Percentiles rank a stretch among this genome's conserved stretches.
Evolutionary conservation across 2,329 filamentous ascomycete genomes (phyloP).

Genomic region (Botrytis hyacinthi): DNA sequence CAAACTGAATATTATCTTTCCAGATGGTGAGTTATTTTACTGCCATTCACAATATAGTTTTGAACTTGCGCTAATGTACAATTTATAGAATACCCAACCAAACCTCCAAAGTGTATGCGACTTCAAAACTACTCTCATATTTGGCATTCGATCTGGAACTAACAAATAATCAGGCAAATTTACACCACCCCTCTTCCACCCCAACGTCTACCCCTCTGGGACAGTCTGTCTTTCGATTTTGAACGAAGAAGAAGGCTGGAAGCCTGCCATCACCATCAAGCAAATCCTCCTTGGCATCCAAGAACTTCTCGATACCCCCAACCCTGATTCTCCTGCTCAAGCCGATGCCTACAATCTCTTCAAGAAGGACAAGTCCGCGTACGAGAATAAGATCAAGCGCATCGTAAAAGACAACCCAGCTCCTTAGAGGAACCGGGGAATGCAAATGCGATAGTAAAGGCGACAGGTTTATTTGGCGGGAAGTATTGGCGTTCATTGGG

Average conservation of each 20-base stretch:
- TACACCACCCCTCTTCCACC: slow-evolving; percentile 90
- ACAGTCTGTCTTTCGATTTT: slow-evolving; percentile 96
- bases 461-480: neutral
- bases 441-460: neutral
- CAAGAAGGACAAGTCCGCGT: slow-evolving; percentile 83
- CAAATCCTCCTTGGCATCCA: slow-evolving; percentile 96
- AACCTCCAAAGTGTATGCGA: slow-evolving; percentile 91
- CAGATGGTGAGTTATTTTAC: slow-evolving; percentile 67
- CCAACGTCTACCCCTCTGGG: slow-evolving; percentile 96
- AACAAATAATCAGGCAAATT: slow-evolving; percentile 70
- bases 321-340: slow-evolving; percentile 94
- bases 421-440: slow-evolving; percentile 47
- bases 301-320: slow-evolving; percentile 91
- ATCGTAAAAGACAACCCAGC: slow-evolving; percentile 89
- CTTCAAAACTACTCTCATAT: slow-evolving; percentile 17
- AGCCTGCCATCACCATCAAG: slow-evolving; percentile 97
- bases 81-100: slow-evolving; percentile 86
- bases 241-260: slow-evolving; percentile 98
- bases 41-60: neutral
- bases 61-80: slow-evolving; percentile 29
- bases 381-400: slow-evolving; percentile 82
- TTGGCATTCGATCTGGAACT: slow-evolving; percentile 25
- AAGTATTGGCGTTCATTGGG: slow-evolving; percentile 17
- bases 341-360: slow-evolving; percentile 97
- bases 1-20: slow-evolving; percentile 89